A percentile compares a stretch with the other conserved stretches of the same genome.
Evolutionary conservation across 441 rosid species (phyloP).

Genomic region (Theobroma grandiflorum): DNA sequence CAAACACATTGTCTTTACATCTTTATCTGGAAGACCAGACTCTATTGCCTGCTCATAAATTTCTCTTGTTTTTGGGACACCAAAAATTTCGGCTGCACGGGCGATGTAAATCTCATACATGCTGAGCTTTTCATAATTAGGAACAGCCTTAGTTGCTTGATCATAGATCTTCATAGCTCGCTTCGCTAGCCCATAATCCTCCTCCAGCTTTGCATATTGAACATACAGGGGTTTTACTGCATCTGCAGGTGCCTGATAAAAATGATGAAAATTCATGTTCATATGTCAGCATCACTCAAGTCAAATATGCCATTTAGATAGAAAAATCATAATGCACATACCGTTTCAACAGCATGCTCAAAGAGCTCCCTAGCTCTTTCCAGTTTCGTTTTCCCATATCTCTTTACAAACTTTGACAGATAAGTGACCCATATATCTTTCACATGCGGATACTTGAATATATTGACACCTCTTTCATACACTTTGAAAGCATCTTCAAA

Average conservation of each 20-base stretch:
- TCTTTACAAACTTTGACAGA: constrained; percentile 84
- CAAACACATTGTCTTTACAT: constrained; percentile 88
- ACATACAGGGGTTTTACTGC: constrained; percentile 87
- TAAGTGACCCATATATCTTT: constrained; percentile 94
- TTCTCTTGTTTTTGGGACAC: constrained; percentile 92
- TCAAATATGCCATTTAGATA: not conserved
- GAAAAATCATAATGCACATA: constrained; percentile 27
- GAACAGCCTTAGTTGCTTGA: constrained; percentile 89
- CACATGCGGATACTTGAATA: constrained; percentile 94
- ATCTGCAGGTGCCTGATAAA: constrained; percentile 86
- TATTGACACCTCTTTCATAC: constrained; percentile 95
- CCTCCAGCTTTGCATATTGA: constrained; percentile 96
- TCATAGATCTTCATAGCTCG: constrained; percentile 96
- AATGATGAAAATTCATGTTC: constrained; percentile 25
- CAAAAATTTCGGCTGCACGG: constrained; percentile 89
- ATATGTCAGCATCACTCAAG: constrained; percentile 13
- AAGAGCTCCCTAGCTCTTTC: constrained; percentile 94
- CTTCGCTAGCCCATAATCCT: constrained; percentile 93
- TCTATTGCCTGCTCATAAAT: constrained; percentile 95
- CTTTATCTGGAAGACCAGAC: constrained; percentile 94
- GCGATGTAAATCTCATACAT: constrained; percentile 95
- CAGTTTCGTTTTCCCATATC: constrained; percentile 86
- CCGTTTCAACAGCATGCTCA: constrained; percentile 86
- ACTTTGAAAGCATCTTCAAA: constrained; percentile 98
- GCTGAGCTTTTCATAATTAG: constrained; percentile 72